Evolutionary conservation across 345 rosid genomes (phyloP).

Genomic region (Lepidium aucheri): DNA sequence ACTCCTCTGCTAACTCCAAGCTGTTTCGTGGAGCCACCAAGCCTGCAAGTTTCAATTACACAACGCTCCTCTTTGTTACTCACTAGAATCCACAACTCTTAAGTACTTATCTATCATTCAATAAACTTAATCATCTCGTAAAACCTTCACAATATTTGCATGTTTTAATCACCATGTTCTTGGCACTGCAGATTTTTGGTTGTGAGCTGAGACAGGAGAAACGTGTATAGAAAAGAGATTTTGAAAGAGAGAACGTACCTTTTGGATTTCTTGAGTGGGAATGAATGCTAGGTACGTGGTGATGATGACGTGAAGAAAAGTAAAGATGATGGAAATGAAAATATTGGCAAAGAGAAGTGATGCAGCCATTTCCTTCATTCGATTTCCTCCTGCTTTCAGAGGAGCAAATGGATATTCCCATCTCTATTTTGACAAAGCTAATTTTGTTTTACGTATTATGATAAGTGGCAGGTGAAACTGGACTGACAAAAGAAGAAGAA

Average conservation of each 20-base stretch:
- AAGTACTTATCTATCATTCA: background rate
- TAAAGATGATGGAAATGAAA: constrained; percentile 59
- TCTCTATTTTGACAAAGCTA: constrained; percentile 9
- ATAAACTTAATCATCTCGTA: background rate
- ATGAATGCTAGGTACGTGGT: constrained; percentile 10
- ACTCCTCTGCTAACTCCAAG: constrained; percentile 55
- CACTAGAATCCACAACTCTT: background rate
- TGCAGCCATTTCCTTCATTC: constrained; percentile 45
- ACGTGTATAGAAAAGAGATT: background rate
- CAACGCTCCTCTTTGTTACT: background rate
- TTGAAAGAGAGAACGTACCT: constrained; percentile 31
- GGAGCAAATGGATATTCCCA: constrained; percentile 38
- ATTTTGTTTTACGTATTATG: background rate
- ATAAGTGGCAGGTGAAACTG: constrained; percentile 7
- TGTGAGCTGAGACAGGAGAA: background rate
- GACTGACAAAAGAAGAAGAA: constrained; percentile 8
- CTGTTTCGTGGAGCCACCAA: constrained; percentile 66
- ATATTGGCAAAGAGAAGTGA: constrained; percentile 50
- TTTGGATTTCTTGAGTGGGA: constrained; percentile 16
- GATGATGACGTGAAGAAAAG: constrained; percentile 33
- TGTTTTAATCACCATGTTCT: background rate
- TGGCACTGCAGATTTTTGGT: background rate
- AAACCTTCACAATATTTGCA: background rate
- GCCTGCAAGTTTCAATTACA: constrained; percentile 32
- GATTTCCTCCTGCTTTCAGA: background rate